These are phyloP conservation scores for Fennellomyces sp. DNA, from an alignment of 371 early-diverging fungal genomes.

Conservation along the genomic window DNA sequence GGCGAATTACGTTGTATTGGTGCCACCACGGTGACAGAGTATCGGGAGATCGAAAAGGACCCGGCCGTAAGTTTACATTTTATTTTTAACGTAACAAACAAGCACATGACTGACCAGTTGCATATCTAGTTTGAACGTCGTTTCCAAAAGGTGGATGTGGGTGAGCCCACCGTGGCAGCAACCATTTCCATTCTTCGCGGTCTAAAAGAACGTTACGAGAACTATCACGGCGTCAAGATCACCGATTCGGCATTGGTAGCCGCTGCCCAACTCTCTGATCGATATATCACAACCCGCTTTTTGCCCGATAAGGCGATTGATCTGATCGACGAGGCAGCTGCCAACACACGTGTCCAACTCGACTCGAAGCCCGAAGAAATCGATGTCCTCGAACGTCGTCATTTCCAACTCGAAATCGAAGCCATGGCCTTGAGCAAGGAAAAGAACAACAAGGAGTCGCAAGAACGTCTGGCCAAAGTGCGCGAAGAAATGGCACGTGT, in stretches of 20 bases:
- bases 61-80: slow-evolving; percentile 55
- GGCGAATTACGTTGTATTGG: slow-evolving; percentile 89
- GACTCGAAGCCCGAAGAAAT: slow-evolving; percentile 96
- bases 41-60: slow-evolving; percentile 84
- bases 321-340: slow-evolving; percentile 93
- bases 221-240: slow-evolving; percentile 87
- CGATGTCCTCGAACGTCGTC: slow-evolving; percentile 89
- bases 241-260: slow-evolving; percentile 79
- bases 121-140: slow-evolving; percentile 73
- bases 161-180: slow-evolving; percentile 82
- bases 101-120: not conserved
- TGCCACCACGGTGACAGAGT: slow-evolving; percentile 90
- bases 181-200: slow-evolving; percentile 88
- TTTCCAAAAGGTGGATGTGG: slow-evolving; percentile 84
- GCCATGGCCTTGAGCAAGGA: slow-evolving; percentile 92
- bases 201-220: slow-evolving; percentile 84
- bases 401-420: slow-evolving; percentile 94
- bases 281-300: slow-evolving; percentile 82
- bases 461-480: slow-evolving; percentile 78
- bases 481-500: slow-evolving; percentile 83
- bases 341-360: slow-evolving; percentile 91
- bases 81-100: not conserved
- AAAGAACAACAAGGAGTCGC: slow-evolving; percentile 79
- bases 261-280: slow-evolving; percentile 78
- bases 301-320: slow-evolving; percentile 89